phyloP scores from a whole-genome alignment of 495 filamentous ascomycete species.

The Aspergillus sclerotioniger region DNA sequence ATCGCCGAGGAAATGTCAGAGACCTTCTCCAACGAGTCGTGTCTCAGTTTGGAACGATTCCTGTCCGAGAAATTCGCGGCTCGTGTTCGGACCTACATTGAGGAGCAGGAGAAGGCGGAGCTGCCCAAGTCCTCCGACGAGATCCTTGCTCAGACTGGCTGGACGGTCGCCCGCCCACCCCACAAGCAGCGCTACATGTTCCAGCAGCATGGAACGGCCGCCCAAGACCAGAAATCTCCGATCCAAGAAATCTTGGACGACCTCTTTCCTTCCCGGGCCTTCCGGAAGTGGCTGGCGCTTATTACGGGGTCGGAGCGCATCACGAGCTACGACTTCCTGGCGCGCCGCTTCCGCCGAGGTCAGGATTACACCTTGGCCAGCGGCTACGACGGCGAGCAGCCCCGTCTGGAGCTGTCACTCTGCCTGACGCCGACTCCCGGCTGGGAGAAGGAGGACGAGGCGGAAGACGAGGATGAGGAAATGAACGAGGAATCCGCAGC shows the following conservation, averaged over 20 bases:
- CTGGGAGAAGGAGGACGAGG: conserved; percentile 74
- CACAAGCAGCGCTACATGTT: conserved; percentile 95
- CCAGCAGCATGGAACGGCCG: conserved; percentile 49
- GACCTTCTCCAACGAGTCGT: conserved; percentile 77
- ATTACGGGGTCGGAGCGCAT: conserved; percentile 68
- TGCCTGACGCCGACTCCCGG: conserved; percentile 76
- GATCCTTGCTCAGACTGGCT: conserved; percentile 58
- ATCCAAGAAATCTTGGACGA: conserved; percentile 73
- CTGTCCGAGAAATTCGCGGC: conserved; percentile 73
- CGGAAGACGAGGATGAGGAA: conserved; percentile 47
- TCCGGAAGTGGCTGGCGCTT: conserved; percentile 82
- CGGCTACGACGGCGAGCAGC: conserved; percentile 68
- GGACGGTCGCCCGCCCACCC: conserved; percentile 80
- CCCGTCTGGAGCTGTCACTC: conserved; percentile 83
- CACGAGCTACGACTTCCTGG: conserved; percentile 65
- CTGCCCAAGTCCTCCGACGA: conserved; percentile 47
- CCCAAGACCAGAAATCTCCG: conserved; percentile 47
- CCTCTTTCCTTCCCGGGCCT: conserved; percentile 80
- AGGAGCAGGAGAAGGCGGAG: conserved; percentile 55
- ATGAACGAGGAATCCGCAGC: conserved; percentile 22
- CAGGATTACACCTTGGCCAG: conserved; percentile 92
- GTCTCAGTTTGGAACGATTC: conserved; percentile 73
- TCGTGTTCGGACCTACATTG: conserved; percentile 65
- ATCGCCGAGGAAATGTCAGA: conserved; percentile 79
- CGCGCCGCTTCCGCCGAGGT: conserved; percentile 80